Evolutionary conservation across 164 flowering plant species (phyloP).

Genomic region (Taxillus chinensis): DNA sequence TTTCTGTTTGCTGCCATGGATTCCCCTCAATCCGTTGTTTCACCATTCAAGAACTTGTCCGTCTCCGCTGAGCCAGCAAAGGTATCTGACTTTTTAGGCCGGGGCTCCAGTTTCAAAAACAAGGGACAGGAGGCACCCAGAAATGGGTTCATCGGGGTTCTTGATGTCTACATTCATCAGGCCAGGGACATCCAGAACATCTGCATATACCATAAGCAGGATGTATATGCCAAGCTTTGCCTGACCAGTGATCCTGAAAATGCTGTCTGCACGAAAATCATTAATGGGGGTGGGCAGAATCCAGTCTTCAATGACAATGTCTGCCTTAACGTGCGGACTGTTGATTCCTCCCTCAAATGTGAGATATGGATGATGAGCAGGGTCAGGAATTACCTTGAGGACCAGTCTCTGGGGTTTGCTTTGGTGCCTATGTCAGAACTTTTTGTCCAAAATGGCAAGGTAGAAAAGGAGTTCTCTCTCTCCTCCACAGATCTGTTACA

Average conservation of each 20-base stretch:
- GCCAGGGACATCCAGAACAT: constrained; percentile 3
- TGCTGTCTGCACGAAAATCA: neutral
- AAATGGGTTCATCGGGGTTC: neutral
- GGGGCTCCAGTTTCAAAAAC: constrained; percentile 11
- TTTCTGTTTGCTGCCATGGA: constrained; percentile 38
- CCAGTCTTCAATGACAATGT: neutral
- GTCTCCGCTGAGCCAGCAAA: constrained; percentile 27
- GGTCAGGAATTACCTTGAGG: neutral
- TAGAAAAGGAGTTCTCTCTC: neutral
- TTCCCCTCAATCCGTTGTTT: constrained; percentile 58
- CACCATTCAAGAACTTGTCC: constrained; percentile 38
- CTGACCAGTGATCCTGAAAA: neutral
- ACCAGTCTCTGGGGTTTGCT: neutral
- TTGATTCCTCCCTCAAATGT: neutral
- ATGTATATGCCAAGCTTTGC: constrained; percentile 3
- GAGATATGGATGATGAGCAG: constrained; percentile 6
- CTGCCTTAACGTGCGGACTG: neutral
- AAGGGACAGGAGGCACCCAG: constrained; percentile 13
- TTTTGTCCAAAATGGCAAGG: neutral
- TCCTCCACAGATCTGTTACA: constrained; percentile 3
- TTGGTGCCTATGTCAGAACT: neutral
- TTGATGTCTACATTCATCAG: neutral
- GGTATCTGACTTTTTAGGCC: constrained; percentile 12
- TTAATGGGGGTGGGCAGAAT: neutral
- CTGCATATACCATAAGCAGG: constrained; percentile 5